Conservation (phyloP, 352 stramenopile species). For the Phytophthora agathidicida region DNA sequence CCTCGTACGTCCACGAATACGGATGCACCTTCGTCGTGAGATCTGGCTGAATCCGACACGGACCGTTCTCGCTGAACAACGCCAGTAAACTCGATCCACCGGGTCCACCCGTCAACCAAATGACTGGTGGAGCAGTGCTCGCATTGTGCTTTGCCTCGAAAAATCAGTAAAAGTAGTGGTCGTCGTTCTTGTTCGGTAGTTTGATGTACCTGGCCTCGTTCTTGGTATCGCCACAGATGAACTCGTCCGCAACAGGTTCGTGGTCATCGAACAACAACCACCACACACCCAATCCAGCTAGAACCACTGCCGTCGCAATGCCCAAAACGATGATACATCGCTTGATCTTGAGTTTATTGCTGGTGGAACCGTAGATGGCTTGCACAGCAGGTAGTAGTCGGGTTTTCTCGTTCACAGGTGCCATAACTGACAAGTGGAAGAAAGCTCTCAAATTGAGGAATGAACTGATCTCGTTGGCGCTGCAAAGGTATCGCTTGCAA, state of each 20-base stretch:
- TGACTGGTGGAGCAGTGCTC: slow-evolving; percentile 41
- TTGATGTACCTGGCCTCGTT: slow-evolving; percentile 57
- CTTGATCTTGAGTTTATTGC: slow-evolving; percentile 22
- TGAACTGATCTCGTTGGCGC: neutral
- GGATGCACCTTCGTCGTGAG: slow-evolving; percentile 43
- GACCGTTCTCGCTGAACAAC: slow-evolving; percentile 60
- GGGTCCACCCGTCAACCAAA: slow-evolving; percentile 67
- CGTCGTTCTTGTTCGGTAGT: slow-evolving; percentile 60
- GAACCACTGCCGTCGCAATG: slow-evolving; percentile 10
- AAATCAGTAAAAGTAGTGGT: slow-evolving; percentile 77
- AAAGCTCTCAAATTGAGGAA: neutral
- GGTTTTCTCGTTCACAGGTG: slow-evolving; percentile 14
- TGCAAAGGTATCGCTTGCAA: neutral
- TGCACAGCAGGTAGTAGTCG: slow-evolving; percentile 15
- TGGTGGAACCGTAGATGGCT: slow-evolving; percentile 25
- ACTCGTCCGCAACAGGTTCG: slow-evolving; percentile 3
- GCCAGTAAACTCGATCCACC: slow-evolving; percentile 55
- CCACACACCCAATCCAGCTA: slow-evolving; percentile 13
- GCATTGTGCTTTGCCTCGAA: slow-evolving; percentile 48
- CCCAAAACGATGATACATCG: slow-evolving; percentile 19
- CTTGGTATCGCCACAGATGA: slow-evolving; percentile 30
- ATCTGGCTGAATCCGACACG: slow-evolving; percentile 45
- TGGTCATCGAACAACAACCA: slow-evolving; percentile 15
- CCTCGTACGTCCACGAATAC: slow-evolving; percentile 55
- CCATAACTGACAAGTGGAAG: slow-evolving; percentile 6